A percentile compares a stretch with the other conserved stretches of the same genome.
phyloP scores from a whole-genome alignment of 768 basidiomycete species.

The Chalciporus pseudorubinellus region DNA sequence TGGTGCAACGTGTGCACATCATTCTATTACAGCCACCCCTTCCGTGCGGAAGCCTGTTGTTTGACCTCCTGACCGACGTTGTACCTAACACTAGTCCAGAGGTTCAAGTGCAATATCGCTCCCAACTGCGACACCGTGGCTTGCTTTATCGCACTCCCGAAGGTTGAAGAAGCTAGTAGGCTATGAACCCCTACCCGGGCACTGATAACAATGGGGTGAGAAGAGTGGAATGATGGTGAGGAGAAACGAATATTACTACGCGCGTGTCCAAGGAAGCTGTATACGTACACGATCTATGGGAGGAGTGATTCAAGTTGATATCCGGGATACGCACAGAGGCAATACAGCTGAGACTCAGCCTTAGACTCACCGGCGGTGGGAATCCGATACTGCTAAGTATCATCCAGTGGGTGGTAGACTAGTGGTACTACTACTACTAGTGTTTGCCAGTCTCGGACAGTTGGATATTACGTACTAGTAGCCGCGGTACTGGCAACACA shows the following conservation, averaged over 20 bases:
- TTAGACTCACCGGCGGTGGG: too few relatives aligned
- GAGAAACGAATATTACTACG: slow-evolving; percentile 6
- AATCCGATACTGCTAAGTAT: too few relatives aligned
- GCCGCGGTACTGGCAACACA: too few relatives aligned
- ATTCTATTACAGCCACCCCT: not conserved
- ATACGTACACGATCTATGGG: slow-evolving; percentile 14
- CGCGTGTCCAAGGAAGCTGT: slow-evolving; percentile 22
- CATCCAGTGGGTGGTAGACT: too few relatives aligned
- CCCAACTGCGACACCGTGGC: not conserved
- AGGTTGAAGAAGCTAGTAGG: slow-evolving; percentile 29
- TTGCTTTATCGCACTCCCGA: slow-evolving; percentile 11
- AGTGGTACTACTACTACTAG: too few relatives aligned
- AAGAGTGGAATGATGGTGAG: not conserved
- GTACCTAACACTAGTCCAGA: slow-evolving; percentile 2
- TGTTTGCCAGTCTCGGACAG: too few relatives aligned
- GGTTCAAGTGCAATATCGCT: slow-evolving; percentile 1
- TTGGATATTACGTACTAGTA: too few relatives aligned
- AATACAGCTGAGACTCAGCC: slow-evolving; percentile 4
- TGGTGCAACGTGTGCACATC: not conserved
- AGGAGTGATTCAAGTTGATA: not conserved
- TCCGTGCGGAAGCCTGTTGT: not conserved
- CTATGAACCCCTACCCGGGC: slow-evolving; percentile 29
- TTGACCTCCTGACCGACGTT: not conserved
- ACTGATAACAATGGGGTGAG: slow-evolving; percentile 14
- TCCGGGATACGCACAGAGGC: not conserved